Evolutionary conservation across 108 stramenopile species (phyloP).

Genomic region (Cyclostephanos tholiformis): DNA sequence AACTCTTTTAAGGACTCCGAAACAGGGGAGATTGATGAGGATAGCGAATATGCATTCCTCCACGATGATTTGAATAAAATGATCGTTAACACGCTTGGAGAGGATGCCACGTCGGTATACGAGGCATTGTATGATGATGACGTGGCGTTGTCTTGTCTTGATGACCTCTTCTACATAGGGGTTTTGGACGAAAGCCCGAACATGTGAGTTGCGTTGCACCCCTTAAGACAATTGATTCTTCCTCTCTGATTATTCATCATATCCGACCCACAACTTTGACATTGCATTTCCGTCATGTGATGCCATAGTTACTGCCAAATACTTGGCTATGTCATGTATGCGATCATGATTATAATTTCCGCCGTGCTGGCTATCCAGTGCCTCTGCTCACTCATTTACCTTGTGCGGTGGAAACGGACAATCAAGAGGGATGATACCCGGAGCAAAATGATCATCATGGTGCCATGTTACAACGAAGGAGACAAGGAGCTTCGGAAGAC

Average conservation of each 20-base stretch:
- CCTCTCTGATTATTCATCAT: not conserved
- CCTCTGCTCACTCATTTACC: constrained; percentile 55
- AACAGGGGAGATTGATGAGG: constrained; percentile 30
- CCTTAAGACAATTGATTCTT: not conserved
- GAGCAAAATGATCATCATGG: constrained; percentile 61
- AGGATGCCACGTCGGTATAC: constrained; percentile 55
- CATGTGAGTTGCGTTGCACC: constrained; percentile 13
- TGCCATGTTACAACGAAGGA: constrained; percentile 68
- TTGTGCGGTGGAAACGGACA: constrained; percentile 43
- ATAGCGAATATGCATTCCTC: constrained; percentile 54
- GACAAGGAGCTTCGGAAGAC: constrained; percentile 63
- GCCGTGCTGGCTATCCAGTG: constrained; percentile 53
- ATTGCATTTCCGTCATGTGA: not conserved
- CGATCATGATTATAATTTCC: constrained; percentile 56
- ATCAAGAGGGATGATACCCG: constrained; percentile 47
- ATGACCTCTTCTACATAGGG: constrained; percentile 51
- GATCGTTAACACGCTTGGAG: constrained; percentile 51
- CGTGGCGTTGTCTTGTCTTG: constrained; percentile 41
- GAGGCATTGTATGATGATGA: constrained; percentile 48
- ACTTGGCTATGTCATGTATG: constrained; percentile 51
- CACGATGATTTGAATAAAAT: constrained; percentile 40
- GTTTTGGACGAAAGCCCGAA: constrained; percentile 45
- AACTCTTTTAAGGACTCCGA: constrained; percentile 26
- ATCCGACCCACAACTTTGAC: not conserved
- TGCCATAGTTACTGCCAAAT: constrained; percentile 22